Percentiles rank a stretch among this genome's conserved stretches.
phyloP scores from a whole-genome alignment of 164 flowering plant genomes.

The Vitis rupestris region DNA sequence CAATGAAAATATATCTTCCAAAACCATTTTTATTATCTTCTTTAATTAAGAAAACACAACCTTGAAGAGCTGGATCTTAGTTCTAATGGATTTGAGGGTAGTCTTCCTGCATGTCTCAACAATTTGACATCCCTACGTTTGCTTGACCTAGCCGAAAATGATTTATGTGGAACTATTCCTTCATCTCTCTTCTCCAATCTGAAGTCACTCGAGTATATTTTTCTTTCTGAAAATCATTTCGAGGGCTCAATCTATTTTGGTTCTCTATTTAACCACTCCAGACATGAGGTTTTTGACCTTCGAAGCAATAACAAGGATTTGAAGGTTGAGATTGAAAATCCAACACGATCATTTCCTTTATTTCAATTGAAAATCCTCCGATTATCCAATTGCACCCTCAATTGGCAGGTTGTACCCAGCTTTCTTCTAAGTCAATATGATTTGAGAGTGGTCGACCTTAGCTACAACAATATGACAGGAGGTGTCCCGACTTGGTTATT shows the following conservation, averaged over 20 bases:
- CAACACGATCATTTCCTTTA: too few relatives aligned
- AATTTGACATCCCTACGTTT: constrained; percentile 7
- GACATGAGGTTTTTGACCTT: neutral
- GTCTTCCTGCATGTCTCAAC: neutral
- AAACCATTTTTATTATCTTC: too few relatives aligned
- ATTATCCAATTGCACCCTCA: too few relatives aligned
- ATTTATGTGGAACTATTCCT: neutral
- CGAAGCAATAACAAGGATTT: neutral
- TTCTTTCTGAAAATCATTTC: neutral
- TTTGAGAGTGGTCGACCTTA: constrained; percentile 7
- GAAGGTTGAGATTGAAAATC: too few relatives aligned
- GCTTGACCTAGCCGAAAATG: neutral
- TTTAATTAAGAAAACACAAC: too few relatives aligned
- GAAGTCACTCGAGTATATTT: neutral
- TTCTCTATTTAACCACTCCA: constrained; percentile 1
- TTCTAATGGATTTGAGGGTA: neutral
- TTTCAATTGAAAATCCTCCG: too few relatives aligned
- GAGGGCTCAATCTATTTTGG: neutral
- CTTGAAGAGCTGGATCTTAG: neutral
- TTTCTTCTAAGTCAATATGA: constrained; percentile 14
- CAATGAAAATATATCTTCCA: too few relatives aligned
- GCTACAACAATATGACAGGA: constrained; percentile 1
- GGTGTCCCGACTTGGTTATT: constrained; percentile 20
- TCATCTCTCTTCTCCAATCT: neutral
- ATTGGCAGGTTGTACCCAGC: neutral